Conservation (phyloP, 176 grass and related monocot genomes). For the Eragrostis curvula region DNA sequence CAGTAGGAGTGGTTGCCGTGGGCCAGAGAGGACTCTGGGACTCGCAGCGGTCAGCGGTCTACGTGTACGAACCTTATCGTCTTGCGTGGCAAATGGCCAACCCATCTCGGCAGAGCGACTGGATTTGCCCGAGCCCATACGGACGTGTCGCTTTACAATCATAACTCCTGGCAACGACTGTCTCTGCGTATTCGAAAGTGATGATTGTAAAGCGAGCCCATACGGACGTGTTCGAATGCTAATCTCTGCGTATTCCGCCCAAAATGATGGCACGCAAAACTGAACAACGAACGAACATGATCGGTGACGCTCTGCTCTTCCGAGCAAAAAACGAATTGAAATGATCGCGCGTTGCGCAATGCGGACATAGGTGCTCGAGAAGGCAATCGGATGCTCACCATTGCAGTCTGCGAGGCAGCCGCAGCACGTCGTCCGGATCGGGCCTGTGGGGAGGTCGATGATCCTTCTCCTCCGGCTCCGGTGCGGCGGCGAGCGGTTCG, state of each 20-base stretch:
- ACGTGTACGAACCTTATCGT: neutral
- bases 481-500: neutral
- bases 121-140: neutral
- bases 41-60: neutral
- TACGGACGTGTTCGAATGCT: conserved; percentile 1
- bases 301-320: neutral
- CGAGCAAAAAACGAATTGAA: neutral
- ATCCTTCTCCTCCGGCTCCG: neutral
- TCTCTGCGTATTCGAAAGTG: neutral
- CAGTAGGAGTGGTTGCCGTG: conserved; percentile 12
- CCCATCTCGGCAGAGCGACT: neutral
- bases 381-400: conserved; percentile 27
- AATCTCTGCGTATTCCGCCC: neutral
- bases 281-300: neutral
- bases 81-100: neutral
- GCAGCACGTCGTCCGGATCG: neutral
- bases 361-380: neutral
- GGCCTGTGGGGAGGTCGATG: neutral
- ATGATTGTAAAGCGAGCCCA: no score
- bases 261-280: neutral
- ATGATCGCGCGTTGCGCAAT: neutral
- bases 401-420: neutral
- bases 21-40: neutral
- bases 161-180: no score
- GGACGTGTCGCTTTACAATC: neutral